Conservation (phyloP, 768 basidiomycete species). For the Tubosaeta brunneosetosa region DNA sequence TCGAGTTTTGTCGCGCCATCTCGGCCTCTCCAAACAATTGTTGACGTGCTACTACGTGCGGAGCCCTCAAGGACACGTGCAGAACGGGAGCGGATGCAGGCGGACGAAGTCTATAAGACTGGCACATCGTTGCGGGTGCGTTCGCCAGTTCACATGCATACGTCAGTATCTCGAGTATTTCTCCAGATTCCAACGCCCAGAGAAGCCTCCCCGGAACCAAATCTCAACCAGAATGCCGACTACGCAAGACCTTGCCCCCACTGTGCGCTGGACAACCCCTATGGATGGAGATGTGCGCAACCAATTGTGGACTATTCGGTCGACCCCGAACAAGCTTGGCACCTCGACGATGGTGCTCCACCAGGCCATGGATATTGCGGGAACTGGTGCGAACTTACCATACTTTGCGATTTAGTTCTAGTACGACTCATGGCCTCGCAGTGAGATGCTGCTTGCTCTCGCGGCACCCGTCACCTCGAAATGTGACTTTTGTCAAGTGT, state of each 20-base stretch:
- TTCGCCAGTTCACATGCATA: slow-evolving; percentile 2
- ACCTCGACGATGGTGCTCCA: slow-evolving; percentile 68
- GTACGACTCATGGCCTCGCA: slow-evolving; percentile 21
- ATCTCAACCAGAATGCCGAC: slow-evolving; percentile 57
- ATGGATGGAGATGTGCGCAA: slow-evolving; percentile 77
- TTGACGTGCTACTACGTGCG: slow-evolving; percentile 67
- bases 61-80: slow-evolving; percentile 66
- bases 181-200: slow-evolving; percentile 68
- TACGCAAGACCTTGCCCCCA: slow-evolving; percentile 79
- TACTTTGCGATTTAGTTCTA: not conserved
- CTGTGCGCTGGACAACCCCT: slow-evolving; percentile 62
- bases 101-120: slow-evolving; percentile 71
- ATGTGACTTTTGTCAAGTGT: slow-evolving; percentile 80
- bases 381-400: slow-evolving; percentile 55
- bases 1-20: slow-evolving; percentile 69
- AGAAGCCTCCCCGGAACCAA: slow-evolving; percentile 73
- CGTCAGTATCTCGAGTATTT: not conserved
- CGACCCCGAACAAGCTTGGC: slow-evolving; percentile 73
- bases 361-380: slow-evolving; percentile 80
- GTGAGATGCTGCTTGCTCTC: slow-evolving; percentile 71
- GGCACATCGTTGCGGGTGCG: slow-evolving; percentile 62
- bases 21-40: slow-evolving; percentile 64
- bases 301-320: slow-evolving; percentile 69
- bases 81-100: slow-evolving; percentile 70
- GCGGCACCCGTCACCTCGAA: slow-evolving; percentile 72